phyloP scores from a whole-genome alignment of 257 asterid genomes.

The Scutellaria baicalensis region DNA sequence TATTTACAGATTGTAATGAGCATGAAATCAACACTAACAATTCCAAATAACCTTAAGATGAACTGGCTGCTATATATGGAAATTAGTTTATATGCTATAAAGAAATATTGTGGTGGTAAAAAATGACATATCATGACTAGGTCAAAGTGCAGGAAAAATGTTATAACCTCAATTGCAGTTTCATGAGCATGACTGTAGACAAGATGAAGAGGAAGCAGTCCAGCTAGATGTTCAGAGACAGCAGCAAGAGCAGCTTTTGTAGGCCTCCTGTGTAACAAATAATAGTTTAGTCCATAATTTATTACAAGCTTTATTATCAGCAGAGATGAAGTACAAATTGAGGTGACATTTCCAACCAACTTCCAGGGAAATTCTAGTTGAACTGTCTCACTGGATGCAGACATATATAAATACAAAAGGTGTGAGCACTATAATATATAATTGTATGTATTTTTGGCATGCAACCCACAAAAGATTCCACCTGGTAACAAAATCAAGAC shows the following conservation, averaged over 20 bases:
- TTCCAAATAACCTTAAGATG: neutral
- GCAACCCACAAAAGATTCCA: neutral
- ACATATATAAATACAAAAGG: neutral
- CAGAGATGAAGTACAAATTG: neutral
- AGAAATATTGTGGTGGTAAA: neutral
- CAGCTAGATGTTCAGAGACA: constrained; percentile 92
- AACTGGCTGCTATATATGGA: neutral
- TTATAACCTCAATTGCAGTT: constrained; percentile 79
- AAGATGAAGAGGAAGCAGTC: constrained; percentile 96
- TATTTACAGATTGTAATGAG: neutral
- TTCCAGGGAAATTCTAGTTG: neutral
- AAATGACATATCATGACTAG: neutral
- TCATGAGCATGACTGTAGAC: constrained; percentile 94
- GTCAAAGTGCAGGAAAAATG: constrained; percentile 6
- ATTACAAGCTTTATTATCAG: constrained; percentile 8
- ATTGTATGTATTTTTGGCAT: neutral
- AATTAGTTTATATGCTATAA: neutral
- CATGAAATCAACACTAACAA: neutral
- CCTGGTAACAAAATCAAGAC: neutral
- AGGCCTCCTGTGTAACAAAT: constrained; percentile 66
- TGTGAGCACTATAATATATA: neutral
- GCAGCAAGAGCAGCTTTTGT: constrained; percentile 91
- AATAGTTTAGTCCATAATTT: constrained; percentile 10
- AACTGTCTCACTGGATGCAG: neutral
- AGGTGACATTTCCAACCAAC: constrained; percentile 8